Percentiles rank a stretch among this genome's conserved stretches.
Evolutionary conservation across 2,329 filamentous ascomycete genomes (phyloP).

Genomic region (Colletotrichum paranaense): DNA sequence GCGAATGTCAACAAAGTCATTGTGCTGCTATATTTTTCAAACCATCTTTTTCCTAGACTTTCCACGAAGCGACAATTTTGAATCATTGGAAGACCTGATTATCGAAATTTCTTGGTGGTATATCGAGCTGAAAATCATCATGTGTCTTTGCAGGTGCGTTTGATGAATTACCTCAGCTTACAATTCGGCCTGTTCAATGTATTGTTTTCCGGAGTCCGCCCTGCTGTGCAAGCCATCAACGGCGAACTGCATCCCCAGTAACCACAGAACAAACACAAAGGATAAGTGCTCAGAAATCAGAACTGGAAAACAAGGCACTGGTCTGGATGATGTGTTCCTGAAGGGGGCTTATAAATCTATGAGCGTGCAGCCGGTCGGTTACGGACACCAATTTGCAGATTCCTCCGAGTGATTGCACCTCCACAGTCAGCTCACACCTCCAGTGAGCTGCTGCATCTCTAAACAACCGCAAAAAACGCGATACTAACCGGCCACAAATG

Average conservation of each 20-base stretch:
- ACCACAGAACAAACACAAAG: neutral
- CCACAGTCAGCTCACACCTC: neutral
- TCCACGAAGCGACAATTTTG: too few species aligned
- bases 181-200: neutral
- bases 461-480: too few species aligned
- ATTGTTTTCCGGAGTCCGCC: neutral
- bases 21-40: too few species aligned
- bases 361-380: neutral
- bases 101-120: too few species aligned
- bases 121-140: too few species aligned
- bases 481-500: too few species aligned
- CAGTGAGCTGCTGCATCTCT: neutral
- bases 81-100: too few species aligned
- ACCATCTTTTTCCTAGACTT: too few species aligned
- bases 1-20: too few species aligned
- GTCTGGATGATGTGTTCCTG: neutral
- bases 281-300: neutral
- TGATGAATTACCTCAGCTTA: neutral
- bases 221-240: neutral
- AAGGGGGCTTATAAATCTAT: neutral
- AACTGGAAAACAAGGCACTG: neutral
- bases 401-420: neutral
- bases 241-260: neutral
- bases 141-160: too few species aligned
- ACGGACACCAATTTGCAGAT: neutral